Evolutionary conservation across 192 early-diverging fungal species (phyloP).

Genomic region (Helicostylum pulchrum): DNA sequence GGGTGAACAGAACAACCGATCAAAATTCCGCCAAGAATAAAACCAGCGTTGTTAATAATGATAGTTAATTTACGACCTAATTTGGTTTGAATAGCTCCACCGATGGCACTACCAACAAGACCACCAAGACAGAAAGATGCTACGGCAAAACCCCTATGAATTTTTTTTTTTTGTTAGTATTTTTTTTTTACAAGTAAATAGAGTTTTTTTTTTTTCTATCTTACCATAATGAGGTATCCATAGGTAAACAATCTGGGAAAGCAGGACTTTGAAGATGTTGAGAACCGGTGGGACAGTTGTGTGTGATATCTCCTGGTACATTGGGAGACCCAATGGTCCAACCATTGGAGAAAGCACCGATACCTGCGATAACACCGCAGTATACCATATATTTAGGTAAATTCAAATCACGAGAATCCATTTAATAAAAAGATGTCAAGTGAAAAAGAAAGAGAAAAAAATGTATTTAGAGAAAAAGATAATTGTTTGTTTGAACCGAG

Average conservation of each 20-base stretch:
- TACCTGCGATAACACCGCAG: slow-evolving; percentile 32
- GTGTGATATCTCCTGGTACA: slow-evolving; percentile 37
- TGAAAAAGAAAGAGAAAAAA: neutral
- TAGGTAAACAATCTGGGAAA: slow-evolving; percentile 36
- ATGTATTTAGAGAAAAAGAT: neutral
- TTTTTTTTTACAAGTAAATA: neutral
- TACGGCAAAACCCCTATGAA: slow-evolving; percentile 40
- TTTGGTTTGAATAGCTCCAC: slow-evolving; percentile 39
- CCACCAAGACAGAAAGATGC: slow-evolving; percentile 52
- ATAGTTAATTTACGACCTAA: slow-evolving; percentile 54
- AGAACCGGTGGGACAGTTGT: slow-evolving; percentile 19
- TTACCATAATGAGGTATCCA: slow-evolving; percentile 29
- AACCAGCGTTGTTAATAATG: slow-evolving; percentile 64
- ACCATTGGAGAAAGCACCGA: slow-evolving; percentile 39
- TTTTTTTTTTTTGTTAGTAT: neutral
- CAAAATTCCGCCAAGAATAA: slow-evolving; percentile 61
- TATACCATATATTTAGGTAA: slow-evolving; percentile 45
- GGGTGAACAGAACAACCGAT: slow-evolving; percentile 61
- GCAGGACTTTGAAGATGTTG: slow-evolving; percentile 1
- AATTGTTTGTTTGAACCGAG: neutral
- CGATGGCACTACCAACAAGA: slow-evolving; percentile 48
- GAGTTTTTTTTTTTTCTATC: neutral
- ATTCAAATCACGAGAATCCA: slow-evolving; percentile 42
- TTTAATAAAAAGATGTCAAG: neutral
- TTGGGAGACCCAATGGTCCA: slow-evolving; percentile 46